Base-by-base conservation (phyloP, 2,329 filamentous ascomycete species). In the Catunica adiposa region DNA sequence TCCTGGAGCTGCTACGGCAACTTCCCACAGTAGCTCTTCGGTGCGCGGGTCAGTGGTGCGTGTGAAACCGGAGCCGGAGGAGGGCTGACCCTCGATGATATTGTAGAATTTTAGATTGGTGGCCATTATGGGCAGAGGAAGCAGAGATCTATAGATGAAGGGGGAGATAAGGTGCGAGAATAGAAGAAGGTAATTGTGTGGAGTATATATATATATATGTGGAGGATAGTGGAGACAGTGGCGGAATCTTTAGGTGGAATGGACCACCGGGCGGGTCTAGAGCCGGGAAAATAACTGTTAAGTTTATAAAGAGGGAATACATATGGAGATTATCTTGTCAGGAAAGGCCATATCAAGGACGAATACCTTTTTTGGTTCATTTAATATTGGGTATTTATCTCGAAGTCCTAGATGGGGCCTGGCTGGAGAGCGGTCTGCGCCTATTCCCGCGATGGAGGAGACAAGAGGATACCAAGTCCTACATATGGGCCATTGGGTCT, bases 21-120 rank as follows among this genome's bases (percentile, higher is more conserved):
- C 60, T 6, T 65, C 63, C 59, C 61, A 64, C 0, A 70, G 62
- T 4, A 64, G 62, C 22, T 67, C 61, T 3, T 66, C 63, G 0
- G 57, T 70, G 55, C 60, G 65, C 38, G 61, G 68, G 61, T 64
- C 66, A 62, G 52, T 65, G 56, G 20, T 20, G 22, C 38, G 54
- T 11, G 40, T 22, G 9, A 51, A 40, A 15, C 25, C 34, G 34
- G 34, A 22, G 11, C 29, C 22, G 9, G 47, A 20, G 3, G 23
- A 7, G 17, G 23, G 22, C 54, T 29, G 22, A 25, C 54, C 47
- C 9, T 46, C 37, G 46, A 56, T 46, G 29, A 56, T 56, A 47
- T 50, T 55, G 56, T 29, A 22, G 31, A 55, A 55, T 40, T 51
- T 25, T 14, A 23, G 17, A 17, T 51, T 29, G 23, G 47, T 14